Percentiles rank a stretch among this genome's conserved stretches.
These are phyloP conservation scores for Diplodia scrobiculata DNA, from an alignment of 2,329 filamentous ascomycete genomes.

Conservation along the genomic window DNA sequence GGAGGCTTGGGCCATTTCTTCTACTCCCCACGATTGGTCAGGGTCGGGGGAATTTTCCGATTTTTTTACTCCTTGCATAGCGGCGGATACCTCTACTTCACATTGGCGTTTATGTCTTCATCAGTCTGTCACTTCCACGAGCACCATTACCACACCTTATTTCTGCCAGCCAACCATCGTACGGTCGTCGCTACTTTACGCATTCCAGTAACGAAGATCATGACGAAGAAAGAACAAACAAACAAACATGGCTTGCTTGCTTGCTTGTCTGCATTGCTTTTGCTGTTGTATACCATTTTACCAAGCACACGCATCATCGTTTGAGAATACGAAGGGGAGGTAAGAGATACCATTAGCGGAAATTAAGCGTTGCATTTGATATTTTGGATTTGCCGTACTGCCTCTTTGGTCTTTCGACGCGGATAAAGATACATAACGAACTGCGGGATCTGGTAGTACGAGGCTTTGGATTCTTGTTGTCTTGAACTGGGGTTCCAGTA, in stretches of 20 bases:
- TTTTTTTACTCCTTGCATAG: constrained; percentile 4
- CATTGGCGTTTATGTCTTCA: neutral
- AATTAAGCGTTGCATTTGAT: neutral
- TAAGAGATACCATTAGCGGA: neutral
- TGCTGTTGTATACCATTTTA: constrained; percentile 17
- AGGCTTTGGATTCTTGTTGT: neutral
- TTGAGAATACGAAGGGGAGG: neutral
- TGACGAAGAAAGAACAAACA: neutral
- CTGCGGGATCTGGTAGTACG: neutral
- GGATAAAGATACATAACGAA: neutral
- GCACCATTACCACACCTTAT: neutral
- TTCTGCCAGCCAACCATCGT: neutral
- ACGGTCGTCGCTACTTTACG: too few species aligned
- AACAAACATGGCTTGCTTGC: neutral
- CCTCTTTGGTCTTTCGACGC: too few species aligned
- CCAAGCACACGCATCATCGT: neutral
- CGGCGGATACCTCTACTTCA: constrained; percentile 2
- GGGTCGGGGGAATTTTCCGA: neutral
- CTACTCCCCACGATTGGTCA: neutral
- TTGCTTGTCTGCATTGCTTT: neutral
- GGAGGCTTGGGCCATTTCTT: neutral
- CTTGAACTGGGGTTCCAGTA: neutral
- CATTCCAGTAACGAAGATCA: constrained; percentile 12
- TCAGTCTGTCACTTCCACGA: constrained; percentile 1
- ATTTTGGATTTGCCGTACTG: neutral